These are phyloP conservation scores for Phalaenopsis equestris DNA, from an alignment of 106 monocot species.

Conservation along the genomic window DNA sequence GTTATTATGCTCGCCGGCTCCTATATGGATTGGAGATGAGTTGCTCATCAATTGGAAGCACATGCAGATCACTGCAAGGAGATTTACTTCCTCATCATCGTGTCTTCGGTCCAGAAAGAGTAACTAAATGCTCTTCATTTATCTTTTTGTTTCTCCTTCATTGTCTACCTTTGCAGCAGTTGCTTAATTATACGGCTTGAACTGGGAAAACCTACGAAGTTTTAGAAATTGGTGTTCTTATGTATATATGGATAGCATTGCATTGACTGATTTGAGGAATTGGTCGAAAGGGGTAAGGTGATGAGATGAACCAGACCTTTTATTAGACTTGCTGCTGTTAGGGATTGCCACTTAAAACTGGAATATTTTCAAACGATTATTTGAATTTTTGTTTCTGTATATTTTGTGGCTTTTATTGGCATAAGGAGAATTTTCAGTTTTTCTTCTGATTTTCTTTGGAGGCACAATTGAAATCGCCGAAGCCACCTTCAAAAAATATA, in stretches of 20 bases:
- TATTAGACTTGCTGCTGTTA: neutral
- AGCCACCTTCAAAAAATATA: neutral
- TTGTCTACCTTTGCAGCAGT: neutral
- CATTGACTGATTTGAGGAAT: neutral
- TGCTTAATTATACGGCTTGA: neutral
- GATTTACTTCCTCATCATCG: neutral
- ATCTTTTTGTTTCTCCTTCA: neutral
- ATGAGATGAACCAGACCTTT: neutral
- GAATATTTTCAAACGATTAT: neutral
- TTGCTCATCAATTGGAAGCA: conserved; percentile 1
- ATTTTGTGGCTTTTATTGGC: neutral
- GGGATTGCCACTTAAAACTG: neutral
- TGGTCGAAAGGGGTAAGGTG: neutral
- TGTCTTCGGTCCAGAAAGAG: neutral
- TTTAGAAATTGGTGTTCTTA: neutral
- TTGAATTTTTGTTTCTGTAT: neutral
- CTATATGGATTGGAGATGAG: neutral
- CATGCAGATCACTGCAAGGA: conserved; percentile 12
- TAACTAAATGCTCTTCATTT: neutral
- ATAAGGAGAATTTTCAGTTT: neutral
- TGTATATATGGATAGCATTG: neutral
- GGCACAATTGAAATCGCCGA: neutral
- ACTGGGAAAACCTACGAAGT: neutral
- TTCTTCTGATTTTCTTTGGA: neutral
- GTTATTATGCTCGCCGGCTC: neutral